phyloP scores from a whole-genome alignment of 768 basidiomycete species.

The Pulveroboletus sp. region DNA sequence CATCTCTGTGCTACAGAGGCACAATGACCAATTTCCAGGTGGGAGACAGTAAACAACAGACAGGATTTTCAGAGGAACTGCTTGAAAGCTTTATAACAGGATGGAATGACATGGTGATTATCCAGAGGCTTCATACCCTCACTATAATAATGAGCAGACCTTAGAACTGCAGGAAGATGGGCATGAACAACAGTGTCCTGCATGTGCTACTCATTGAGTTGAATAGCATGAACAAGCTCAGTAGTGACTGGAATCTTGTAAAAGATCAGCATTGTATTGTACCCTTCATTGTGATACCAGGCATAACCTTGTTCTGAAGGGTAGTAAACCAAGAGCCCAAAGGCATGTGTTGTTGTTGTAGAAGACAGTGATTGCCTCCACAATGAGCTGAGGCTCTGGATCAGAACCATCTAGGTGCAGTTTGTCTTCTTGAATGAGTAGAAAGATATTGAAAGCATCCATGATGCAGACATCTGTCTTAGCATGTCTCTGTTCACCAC shows the following conservation, averaged over 20 bases:
- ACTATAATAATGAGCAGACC: not conserved
- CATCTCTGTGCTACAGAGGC: too few relatives aligned
- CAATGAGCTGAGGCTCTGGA: not conserved
- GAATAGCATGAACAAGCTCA: not conserved
- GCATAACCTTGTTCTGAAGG: not conserved
- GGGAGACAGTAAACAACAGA: too few relatives aligned
- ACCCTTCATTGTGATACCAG: not conserved
- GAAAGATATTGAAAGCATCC: too few relatives aligned
- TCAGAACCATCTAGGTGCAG: not conserved
- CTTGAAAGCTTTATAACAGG: not conserved
- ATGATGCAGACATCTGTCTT: too few relatives aligned
- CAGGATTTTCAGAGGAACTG: too few relatives aligned
- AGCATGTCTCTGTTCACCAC: too few relatives aligned
- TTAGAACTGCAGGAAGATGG: not conserved
- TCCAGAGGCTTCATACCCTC: slow-evolving; percentile 1
- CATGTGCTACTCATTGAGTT: not conserved
- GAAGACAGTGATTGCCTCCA: not conserved
- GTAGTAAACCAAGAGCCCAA: not conserved
- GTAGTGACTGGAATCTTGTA: not conserved
- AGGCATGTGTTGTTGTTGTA: not conserved
- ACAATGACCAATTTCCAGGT: too few relatives aligned
- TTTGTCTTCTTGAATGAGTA: too few relatives aligned
- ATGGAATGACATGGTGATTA: not conserved
- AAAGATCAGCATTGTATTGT: not conserved
- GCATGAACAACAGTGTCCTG: not conserved